These are phyloP conservation scores for Platanthera zijinensis DNA, from an alignment of 106 monocot genomes.

Conservation along the genomic window DNA sequence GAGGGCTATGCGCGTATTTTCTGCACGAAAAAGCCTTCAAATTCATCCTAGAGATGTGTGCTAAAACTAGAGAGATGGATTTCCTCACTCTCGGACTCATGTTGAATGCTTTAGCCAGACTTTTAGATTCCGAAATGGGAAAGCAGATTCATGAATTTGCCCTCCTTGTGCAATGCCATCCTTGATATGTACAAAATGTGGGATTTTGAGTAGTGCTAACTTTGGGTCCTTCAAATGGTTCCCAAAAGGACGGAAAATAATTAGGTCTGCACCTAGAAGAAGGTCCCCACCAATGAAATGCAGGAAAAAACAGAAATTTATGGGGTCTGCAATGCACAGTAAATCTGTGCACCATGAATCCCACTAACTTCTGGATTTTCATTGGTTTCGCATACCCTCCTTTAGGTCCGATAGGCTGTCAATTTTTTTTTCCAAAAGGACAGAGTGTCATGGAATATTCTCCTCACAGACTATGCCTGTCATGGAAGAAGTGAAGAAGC, in stretches of 20 bases:
- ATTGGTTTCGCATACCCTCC: too few species aligned
- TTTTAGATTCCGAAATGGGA: slow-evolving; percentile 51
- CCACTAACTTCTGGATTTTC: too few species aligned
- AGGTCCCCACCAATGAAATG: too few species aligned
- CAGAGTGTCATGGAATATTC: slow-evolving; percentile 66
- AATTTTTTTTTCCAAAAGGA: too few species aligned
- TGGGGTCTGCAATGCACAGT: too few species aligned
- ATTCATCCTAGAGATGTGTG: slow-evolving; percentile 43
- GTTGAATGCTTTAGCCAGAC: slow-evolving; percentile 53
- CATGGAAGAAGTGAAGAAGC: slow-evolving; percentile 63
- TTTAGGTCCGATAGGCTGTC: too few species aligned
- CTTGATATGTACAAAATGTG: slow-evolving; percentile 87
- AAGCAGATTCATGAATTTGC: slow-evolving; percentile 66
- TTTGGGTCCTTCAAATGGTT: slow-evolving; percentile 32
- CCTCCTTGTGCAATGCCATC: slow-evolving; percentile 46
- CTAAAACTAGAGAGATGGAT: slow-evolving; percentile 33
- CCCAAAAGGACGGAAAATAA: neutral
- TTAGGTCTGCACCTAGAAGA: too few species aligned
- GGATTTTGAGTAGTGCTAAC: slow-evolving; percentile 47
- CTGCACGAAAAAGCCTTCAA: slow-evolving; percentile 51
- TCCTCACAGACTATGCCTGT: slow-evolving; percentile 48
- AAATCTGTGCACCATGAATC: too few species aligned
- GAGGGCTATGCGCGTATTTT: slow-evolving; percentile 39
- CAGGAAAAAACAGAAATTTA: too few species aligned
- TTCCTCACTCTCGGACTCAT: slow-evolving; percentile 40